Conservation (phyloP, 768 basidiomycete species). For the Tricholoma furcatifolium region DNA sequence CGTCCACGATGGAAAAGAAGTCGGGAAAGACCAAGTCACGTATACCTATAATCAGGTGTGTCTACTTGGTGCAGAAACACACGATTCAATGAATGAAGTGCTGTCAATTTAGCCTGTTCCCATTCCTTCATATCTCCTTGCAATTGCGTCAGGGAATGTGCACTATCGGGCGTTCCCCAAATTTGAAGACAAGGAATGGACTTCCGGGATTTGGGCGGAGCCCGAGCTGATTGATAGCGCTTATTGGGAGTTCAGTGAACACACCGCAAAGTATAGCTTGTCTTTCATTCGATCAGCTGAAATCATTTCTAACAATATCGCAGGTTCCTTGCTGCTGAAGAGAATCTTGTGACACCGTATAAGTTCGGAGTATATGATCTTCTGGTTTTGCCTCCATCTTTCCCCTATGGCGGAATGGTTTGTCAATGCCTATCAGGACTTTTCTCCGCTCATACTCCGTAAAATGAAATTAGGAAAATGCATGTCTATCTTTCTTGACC, state of each 20-base stretch:
- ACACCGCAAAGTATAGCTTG: constrained; percentile 62
- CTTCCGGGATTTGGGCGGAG: constrained; percentile 87
- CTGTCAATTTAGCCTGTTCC: constrained; percentile 57
- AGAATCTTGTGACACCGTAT: constrained; percentile 72
- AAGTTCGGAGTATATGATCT: constrained; percentile 87
- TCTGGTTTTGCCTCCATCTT: constrained; percentile 83
- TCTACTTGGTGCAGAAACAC: background rate
- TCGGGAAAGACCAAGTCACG: constrained; percentile 73
- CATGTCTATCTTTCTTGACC: constrained; percentile 83
- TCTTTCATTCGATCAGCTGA: background rate
- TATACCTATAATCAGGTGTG: constrained; percentile 79
- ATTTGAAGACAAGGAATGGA: constrained; percentile 66
- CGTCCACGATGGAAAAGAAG: constrained; percentile 66
- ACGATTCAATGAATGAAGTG: background rate
- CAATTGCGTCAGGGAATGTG: constrained; percentile 85
- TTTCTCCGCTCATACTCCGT: background rate
- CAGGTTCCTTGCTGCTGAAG: constrained; percentile 76
- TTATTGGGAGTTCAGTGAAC: constrained; percentile 86
- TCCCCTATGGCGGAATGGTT: constrained; percentile 92
- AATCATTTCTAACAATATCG: background rate
- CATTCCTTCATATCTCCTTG: constrained; percentile 90
- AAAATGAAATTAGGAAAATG: constrained; percentile 64
- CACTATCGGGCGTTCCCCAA: constrained; percentile 64
- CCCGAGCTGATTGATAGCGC: constrained; percentile 74
- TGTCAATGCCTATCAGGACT: constrained; percentile 15